Evolutionary conservation across 176 grass and related monocot genomes (phyloP), one percentile per base, ranked within the genome.

Genomic region (Zoysia japonica): DNA sequence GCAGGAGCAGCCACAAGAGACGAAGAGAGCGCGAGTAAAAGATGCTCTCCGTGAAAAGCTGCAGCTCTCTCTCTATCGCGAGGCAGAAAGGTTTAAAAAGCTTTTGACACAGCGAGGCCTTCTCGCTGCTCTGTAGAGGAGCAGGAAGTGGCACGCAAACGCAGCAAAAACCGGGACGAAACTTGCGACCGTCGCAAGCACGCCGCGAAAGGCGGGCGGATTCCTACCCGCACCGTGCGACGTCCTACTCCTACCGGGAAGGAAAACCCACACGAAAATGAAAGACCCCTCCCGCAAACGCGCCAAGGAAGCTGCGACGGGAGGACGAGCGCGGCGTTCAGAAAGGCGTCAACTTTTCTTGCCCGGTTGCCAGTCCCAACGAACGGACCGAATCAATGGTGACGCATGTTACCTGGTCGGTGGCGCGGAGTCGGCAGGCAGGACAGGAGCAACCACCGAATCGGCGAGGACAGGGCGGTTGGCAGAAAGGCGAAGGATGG

Each of bases 221-320:
- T 71, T 76, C 77, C 39, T 84, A 49, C 87, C 87, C 56, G 38
- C 60, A 78, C 16, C 45, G 78, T 47, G n/a, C 35, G 52, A 35
- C 1, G 9, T 12, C 16, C 43, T 4, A 42, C 12, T 6, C 17
- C 5, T 45, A 45, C 28, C 28, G 28, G 45, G 4, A 5, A 7
- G 45, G 9, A 47, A 53, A 77, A 77, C 82, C 79, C 56, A 51
- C 54, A 65, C 40, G 72, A 72, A 87, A 87, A 80, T 65, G 73
- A 87, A 72, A 77, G 72, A 55, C 14, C 40, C 12, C 9, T 38
- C 55, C 16, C n/a, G 14, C 63, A 13, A 19, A 10, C 35, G 61
- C 52, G 39, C 4, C 28, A 28, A 28, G 71, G 52, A 57, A 65
- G 68, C 59, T 65, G 75, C 49, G 28, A 48, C 28, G 59, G 20